Evolutionary conservation across 257 asterid species (phyloP).

Genomic region (Lantana camara): DNA sequence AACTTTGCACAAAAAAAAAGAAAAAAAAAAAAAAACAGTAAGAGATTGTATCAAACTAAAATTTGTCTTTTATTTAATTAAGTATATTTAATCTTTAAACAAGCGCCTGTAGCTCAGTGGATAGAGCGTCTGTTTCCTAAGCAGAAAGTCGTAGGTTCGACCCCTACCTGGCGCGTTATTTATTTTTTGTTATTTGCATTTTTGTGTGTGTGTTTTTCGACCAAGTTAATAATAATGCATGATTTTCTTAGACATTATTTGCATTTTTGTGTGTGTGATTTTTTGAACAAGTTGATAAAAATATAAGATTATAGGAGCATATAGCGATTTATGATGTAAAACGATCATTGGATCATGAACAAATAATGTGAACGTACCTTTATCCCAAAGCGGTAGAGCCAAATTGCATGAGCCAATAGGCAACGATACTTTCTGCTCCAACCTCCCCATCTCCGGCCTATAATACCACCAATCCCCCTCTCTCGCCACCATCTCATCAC

Average conservation of each 20-base stretch:
- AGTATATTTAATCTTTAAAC: neutral
- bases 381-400: slow-evolving; percentile 91
- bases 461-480: slow-evolving; percentile 93
- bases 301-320: too few relatives aligned
- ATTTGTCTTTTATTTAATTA: too few relatives aligned
- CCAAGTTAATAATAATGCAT: too few relatives aligned
- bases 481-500: slow-evolving; percentile 61
- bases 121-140: slow-evolving; percentile 99
- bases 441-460: slow-evolving; percentile 48
- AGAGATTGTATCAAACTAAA: too few relatives aligned
- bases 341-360: neutral
- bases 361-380: slow-evolving; percentile 48
- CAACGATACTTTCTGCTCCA: slow-evolving; percentile 65
- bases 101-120: slow-evolving; percentile 99
- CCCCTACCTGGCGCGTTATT: slow-evolving; percentile 89
- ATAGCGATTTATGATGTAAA: too few relatives aligned
- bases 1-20: too few relatives aligned
- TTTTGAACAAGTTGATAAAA: too few relatives aligned
- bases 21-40: neutral
- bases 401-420: slow-evolving; percentile 87
- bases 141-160: slow-evolving; percentile 98
- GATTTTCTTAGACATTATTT: too few relatives aligned
- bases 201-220: neutral
- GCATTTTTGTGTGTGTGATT: too few relatives aligned
- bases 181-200: neutral